Evolutionary conservation across 129 eudicot genomes (phyloP).

Genomic region (Arctium lappa): DNA sequence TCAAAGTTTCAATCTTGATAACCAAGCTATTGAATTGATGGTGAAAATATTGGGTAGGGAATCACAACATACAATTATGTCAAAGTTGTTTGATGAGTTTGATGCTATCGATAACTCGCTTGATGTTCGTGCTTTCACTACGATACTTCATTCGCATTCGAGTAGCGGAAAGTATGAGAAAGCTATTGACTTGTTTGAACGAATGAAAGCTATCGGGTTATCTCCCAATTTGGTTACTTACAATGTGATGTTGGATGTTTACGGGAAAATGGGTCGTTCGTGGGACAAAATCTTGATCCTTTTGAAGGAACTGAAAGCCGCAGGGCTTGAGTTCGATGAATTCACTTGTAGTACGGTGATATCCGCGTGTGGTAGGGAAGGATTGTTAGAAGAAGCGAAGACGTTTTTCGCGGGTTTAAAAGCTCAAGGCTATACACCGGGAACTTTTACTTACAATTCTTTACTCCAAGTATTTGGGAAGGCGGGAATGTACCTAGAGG

Average conservation of each 20-base stretch:
- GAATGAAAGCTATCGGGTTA: constrained; percentile 54
- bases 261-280: constrained; percentile 90
- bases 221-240: constrained; percentile 77
- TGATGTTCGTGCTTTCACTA: constrained; percentile 81
- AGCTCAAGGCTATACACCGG: constrained; percentile 60
- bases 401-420: constrained; percentile 60
- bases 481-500: constrained; percentile 79
- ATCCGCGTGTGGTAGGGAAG: constrained; percentile 97
- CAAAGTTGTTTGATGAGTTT: constrained; percentile 63
- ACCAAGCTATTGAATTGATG: constrained; percentile 63
- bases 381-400: constrained; percentile 85
- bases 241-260: constrained; percentile 96
- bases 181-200: constrained; percentile 58
- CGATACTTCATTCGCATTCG: constrained; percentile 74
- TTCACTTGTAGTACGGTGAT: constrained; percentile 96
- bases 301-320: constrained; percentile 60
- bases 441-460: constrained; percentile 83
- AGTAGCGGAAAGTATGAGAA: constrained; percentile 56
- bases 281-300: constrained; percentile 66
- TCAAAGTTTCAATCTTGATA: constrained; percentile 40
- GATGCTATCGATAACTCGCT: constrained; percentile 49
- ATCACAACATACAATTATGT: constrained; percentile 56
- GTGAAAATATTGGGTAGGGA: constrained; percentile 85
- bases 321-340: constrained; percentile 80
- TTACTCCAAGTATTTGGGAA: constrained; percentile 91